Evolutionary conservation across 345 rosid species (phyloP), one percentile per base, ranked within the genome.

Genomic region (Salix caprea): DNA sequence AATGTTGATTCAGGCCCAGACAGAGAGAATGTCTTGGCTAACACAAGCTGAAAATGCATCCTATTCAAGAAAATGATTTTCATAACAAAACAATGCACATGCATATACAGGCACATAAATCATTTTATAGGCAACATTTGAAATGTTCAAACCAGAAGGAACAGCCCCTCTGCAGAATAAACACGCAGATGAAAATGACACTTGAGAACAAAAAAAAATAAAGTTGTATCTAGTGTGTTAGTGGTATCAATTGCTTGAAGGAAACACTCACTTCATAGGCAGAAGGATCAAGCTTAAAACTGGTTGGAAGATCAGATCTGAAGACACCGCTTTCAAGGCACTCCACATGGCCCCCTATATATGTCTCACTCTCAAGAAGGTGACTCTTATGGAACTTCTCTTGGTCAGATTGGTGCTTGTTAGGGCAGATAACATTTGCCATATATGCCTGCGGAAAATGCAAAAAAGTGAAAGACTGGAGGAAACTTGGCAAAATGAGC

Each of bases 301-400:
- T 86, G 78, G 98, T 91, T 30, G 96, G 97, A 79, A 95, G 85
- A 84, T 95, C 99, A 44, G 99, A 93, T 86, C 98, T 90, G 82
- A 95, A 95, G 83, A 95, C 99, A 30, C 99, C 99, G 87, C 98
- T 95, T 87, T 95, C 97, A 74, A 95, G 98, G 87, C 99, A 95
- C 81, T 95, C 99, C 74, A 95, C 99, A 71, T 93, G 98, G 69
- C 99, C 99, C 75, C 99, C 99, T 69, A 93, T 93, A 75, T 95
- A 95, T 42, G 99, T 95, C 87, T 95, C 99, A 74, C 97, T 93
- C 87, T 95, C 97, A 80, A 95, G 97, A 80, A 93, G 98, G 70
- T 86, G 97, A 83, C 74, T 81, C 75, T 86, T 87, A 74, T 91
- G 76, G 86, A 95, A 95, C 91, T 90, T 93, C 70, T 93, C 97